Base-by-base conservation (phyloP, 2,329 filamentous ascomycete genomes). In the Alternaria triticimaculans region DNA sequence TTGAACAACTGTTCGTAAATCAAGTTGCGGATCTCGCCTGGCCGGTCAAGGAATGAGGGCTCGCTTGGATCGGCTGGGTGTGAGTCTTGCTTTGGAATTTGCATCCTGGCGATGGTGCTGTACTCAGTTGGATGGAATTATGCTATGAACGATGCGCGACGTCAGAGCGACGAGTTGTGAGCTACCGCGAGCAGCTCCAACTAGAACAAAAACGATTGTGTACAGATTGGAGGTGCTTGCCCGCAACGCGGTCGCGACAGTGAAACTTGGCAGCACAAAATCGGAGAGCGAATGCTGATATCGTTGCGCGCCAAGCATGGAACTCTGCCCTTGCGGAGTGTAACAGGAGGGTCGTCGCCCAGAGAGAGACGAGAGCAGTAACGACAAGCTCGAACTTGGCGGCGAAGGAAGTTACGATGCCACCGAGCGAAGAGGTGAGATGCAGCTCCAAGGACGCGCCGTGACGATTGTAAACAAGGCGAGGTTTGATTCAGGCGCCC, bases 1-100 rank as follows among this genome's bases (percentile, higher is more conserved):
- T 45, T 54, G 49, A 66, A 70, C 7, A 68, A 14, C 3, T 59
- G 14, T 12, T 66, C 62, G 46, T 66, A 70, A 8, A 70, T 46
- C 11, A 10, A 11, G 30, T 64, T 66, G 9, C 67, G 63, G 6
- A 66, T 45, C 28, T 70, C 53, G 26, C 25, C 48, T 11, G 48
- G 26, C 3, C 26, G 48, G n/a, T 33, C 18, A 6, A 51, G 48
- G 12, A 51, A 51, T 12, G 48, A 51, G 9, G 48, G 48, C 48
- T 33, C 8, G 4, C 26, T 15, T 21, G 26, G 15, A 26, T 51
- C 26, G 14, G 26, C 26, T 3, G 26, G 48, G 25, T 26, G 8
- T 7, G 48, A 51, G 3, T 21, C 6, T 14, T 2, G 26, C 18
- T 51, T 51, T 8, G 48, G 48, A 7, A 51, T 51, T n/a, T 21